Conservation (phyloP, 371 early-diverging fungal species). For the Rhizopus delemar region DNA sequence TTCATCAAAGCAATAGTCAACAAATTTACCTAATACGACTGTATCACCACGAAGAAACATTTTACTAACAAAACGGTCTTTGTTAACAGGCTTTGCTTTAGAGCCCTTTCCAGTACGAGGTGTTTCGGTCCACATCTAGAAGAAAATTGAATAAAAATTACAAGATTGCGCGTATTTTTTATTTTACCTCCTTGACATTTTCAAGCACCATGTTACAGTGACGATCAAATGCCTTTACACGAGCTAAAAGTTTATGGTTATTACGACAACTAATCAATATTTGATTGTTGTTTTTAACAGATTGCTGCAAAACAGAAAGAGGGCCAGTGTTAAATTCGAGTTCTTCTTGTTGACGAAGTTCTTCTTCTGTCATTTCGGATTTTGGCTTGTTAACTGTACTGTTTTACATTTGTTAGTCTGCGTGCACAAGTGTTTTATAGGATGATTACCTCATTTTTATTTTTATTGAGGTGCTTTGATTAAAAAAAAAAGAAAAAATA, state of each 20-base stretch:
- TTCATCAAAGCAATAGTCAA: neutral
- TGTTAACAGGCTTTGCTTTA: slow-evolving; percentile 94
- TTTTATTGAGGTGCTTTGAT: neutral
- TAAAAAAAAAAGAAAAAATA: neutral
- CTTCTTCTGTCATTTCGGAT: slow-evolving; percentile 91
- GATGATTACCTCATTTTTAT: slow-evolving; percentile 2
- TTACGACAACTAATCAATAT: slow-evolving; percentile 94
- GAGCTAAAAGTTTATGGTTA: slow-evolving; percentile 94
- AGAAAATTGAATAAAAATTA: neutral
- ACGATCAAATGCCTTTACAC: slow-evolving; percentile 98
- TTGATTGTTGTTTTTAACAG: slow-evolving; percentile 95
- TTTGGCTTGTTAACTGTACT: slow-evolving; percentile 57
- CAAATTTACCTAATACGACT: slow-evolving; percentile 74
- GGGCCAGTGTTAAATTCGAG: slow-evolving; percentile 97
- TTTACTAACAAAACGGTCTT: slow-evolving; percentile 97
- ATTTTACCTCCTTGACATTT: slow-evolving; percentile 92
- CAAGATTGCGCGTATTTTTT: neutral
- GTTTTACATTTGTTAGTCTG: neutral
- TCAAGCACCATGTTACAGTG: slow-evolving; percentile 99
- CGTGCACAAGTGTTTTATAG: neutral
- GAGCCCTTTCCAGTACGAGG: slow-evolving; percentile 88
- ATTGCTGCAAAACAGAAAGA: slow-evolving; percentile 91
- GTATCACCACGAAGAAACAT: slow-evolving; percentile 98
- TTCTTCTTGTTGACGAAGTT: slow-evolving; percentile 90
- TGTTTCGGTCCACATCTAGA: slow-evolving; percentile 94